Base-by-base conservation (phyloP, 2,329 filamentous ascomycete genomes). In the Arthrinium phaeospermum region DNA sequence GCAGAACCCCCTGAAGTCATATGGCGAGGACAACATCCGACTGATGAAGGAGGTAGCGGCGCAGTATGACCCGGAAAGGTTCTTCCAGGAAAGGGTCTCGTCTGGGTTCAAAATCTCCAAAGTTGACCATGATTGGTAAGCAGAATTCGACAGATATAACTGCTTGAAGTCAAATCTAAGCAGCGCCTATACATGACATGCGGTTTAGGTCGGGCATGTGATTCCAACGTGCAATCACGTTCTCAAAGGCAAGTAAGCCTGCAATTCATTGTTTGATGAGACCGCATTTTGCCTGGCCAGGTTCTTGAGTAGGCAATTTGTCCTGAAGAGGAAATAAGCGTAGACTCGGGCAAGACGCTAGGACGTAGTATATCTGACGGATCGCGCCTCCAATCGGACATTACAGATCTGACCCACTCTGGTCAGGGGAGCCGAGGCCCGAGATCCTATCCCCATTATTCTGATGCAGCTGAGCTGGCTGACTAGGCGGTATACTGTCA, bases 11-110 rank as follows among this genome's bases (percentile, higher is more conserved):
- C 72, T 81, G n/a, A 76, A 73, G 1, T 79, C 78, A 10, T 84
- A 84, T 71, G 83, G 83, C 4, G 72, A 70, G 8, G 75, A 75
- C 22, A 83, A 82, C 70, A 72, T 81, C 37, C 73, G 74, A 49
- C 76, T 75, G 44, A 72, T 84, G 71, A 75, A 77, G 41, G 71
- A 71, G 4, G 77, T 81, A 47, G 79, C 81, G 22, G 69, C 76
- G 68, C 80, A 80, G 72, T 84, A 82, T 73, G 83, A 84, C 72
- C 64, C 64, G 16, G 24, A 24, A 3, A 22, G 64, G 13, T 44
- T 68, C 37, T 68, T 68, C 12, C 64, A 68, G 37, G 27, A 44
- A 34, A 7, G 64, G 24, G 64, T 45, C 12, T 46, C 64, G 16
- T 24, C 37, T 4, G 64, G 64, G 6, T 68, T 68, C 37, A 45